Percentiles rank a stretch among this genome's conserved stretches.
These are phyloP conservation scores for Backusella morwellensis DNA, from an alignment of 192 early-diverging fungal genomes.

Conservation along the genomic window DNA sequence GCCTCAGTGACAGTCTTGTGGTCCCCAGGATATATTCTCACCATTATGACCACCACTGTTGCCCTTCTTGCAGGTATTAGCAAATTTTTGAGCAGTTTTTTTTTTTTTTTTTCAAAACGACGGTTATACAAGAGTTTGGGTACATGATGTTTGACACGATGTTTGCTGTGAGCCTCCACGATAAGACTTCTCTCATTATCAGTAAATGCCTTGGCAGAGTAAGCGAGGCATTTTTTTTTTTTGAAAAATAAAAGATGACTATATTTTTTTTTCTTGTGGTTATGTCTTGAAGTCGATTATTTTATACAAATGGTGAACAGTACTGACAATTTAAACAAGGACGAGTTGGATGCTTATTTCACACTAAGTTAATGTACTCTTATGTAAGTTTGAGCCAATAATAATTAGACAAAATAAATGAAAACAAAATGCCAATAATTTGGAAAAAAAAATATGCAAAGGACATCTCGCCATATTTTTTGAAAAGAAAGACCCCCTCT, in stretches of 20 bases:
- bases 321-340: no score
- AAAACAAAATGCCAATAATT: no score
- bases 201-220: not conserved
- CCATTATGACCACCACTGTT: constrained; percentile 33
- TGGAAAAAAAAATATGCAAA: no score
- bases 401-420: no score
- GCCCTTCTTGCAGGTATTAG: constrained; percentile 35
- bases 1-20: constrained; percentile 29
- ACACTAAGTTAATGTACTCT: no score
- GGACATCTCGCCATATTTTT: no score
- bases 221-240: not conserved
- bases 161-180: constrained; percentile 35
- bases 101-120: constrained; percentile 16
- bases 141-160: constrained; percentile 35
- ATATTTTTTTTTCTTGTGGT: no score
- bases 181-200: constrained; percentile 5
- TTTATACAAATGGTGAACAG: no score
- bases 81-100: constrained; percentile 35
- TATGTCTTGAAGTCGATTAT: no score
- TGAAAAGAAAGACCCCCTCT: no score
- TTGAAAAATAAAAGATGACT: not conserved
- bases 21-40: constrained; percentile 43
- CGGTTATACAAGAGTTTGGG: constrained; percentile 35
- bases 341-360: no score
- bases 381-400: no score